Percentiles rank a stretch among this genome's conserved stretches.
Conservation (phyloP, 192 early-diverging fungal species). For the Coemansia sp. region DNA sequence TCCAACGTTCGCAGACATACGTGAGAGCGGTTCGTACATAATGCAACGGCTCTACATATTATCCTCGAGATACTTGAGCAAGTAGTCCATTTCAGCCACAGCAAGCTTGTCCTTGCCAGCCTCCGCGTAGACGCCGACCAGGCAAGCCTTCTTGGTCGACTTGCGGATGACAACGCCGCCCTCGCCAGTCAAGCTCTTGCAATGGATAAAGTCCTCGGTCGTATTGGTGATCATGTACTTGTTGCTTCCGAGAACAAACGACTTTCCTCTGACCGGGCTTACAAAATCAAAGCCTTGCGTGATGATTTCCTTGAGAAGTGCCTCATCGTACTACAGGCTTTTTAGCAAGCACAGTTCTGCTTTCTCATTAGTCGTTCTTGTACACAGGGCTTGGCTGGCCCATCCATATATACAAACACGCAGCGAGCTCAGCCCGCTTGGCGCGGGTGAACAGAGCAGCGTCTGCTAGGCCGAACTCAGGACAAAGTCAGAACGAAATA, state of each 20-base stretch:
- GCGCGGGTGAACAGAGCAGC: too few species aligned
- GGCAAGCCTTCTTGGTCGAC: conserved; percentile 3
- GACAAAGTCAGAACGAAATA: not conserved
- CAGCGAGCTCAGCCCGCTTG: too few species aligned
- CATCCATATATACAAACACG: too few species aligned
- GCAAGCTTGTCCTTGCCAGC: conserved; percentile 13
- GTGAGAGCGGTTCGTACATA: not conserved
- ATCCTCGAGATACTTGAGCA: conserved; percentile 6
- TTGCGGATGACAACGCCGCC: conserved; percentile 11
- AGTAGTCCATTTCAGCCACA: not conserved
- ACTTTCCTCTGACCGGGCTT: conserved; percentile 4
- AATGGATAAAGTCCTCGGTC: conserved; percentile 72
- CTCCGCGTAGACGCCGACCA: conserved; percentile 6
- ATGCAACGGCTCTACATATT: conserved; percentile 4
- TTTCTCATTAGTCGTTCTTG: not conserved
- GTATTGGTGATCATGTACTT: conserved; percentile 78
- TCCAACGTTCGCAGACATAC: too few species aligned
- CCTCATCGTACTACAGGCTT: conserved; percentile 6
- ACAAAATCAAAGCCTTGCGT: conserved; percentile 59
- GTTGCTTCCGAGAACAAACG: not conserved
- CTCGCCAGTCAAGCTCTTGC: conserved; percentile 68
- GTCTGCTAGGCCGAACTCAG: too few species aligned
- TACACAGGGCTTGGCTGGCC: too few species aligned
- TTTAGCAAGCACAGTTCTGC: not conserved
- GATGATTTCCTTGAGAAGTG: conserved; percentile 10